phyloP scores from a whole-genome alignment of 139 green algal genomes.

The Gonium pectorale region DNA sequence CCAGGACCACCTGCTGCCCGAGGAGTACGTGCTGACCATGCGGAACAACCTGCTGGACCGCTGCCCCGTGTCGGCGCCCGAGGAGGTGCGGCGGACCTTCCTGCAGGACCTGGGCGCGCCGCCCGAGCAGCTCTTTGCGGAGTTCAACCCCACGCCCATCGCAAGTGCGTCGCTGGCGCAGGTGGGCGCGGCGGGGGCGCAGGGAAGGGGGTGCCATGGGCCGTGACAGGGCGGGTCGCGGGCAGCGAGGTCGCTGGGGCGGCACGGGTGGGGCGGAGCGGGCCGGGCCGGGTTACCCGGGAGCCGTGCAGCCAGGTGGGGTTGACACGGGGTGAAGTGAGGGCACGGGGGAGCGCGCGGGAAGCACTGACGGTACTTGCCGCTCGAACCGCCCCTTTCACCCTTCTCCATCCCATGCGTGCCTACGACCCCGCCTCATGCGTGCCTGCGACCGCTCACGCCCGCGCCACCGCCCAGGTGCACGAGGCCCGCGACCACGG shows the following conservation, averaged over 20 bases:
- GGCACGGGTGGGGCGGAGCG: no score
- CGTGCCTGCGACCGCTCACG: background rate
- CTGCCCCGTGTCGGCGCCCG: conserved; percentile 71
- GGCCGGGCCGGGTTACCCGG: no score
- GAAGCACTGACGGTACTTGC: no score
- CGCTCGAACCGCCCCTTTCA: no score
- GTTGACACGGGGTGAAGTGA: no score
- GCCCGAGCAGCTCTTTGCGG: conserved; percentile 74
- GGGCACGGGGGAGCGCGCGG: no score
- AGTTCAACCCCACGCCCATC: conserved; percentile 74
- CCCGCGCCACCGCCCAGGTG: conserved; percentile 66
- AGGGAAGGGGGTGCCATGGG: background rate
- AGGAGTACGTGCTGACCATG: conserved; percentile 92
- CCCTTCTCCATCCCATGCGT: no score
- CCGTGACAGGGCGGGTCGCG: background rate
- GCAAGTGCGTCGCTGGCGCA: conserved; percentile 89
- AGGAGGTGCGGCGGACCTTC: conserved; percentile 58
- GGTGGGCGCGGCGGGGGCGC: conserved; percentile 43
- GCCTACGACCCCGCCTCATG: no score
- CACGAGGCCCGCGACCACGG: conserved; percentile 79
- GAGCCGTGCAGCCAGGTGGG: no score
- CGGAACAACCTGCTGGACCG: conserved; percentile 84
- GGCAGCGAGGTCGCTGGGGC: background rate
- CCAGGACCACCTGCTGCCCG: conserved; percentile 92
- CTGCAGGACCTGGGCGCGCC: conserved; percentile 66